Base-by-base conservation (phyloP, 1,284 basidiomycete species). In the Cryptococcus sp. region DNA sequence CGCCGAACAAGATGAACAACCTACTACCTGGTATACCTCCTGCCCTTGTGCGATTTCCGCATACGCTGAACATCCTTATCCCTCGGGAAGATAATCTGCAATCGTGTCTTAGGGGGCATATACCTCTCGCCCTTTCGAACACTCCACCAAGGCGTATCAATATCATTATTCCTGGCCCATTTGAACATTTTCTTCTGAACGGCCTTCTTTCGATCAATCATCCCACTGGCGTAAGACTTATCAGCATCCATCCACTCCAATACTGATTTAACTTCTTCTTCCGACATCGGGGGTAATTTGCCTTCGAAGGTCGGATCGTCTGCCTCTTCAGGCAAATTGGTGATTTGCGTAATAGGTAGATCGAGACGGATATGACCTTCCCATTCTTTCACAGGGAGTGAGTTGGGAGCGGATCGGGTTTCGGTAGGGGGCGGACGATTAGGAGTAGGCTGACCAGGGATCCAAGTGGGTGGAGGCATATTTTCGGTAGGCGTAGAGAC, bases 11-110 rank as follows among this genome's bases (percentile, higher is more conserved):
- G 49, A 18, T 2, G n/a, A 25, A n/a, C 36, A 13, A 46, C 88
- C 85, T 66, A 88, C 86, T 62, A 87, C 77, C 71, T 80, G 22
- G 79, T 78, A 25, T 80, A 78, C 62, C 80, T 82, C 71, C 79
- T 80, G 59, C 79, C 78, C 51, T 77, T 73, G 56, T 75, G 76
- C 55, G 67, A 76, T 69, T 66, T 76, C 67, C 63, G 69, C 40
- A 79, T 75, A 56, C 81, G 75, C 28, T 66, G 57, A 14, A 48
- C 32, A 9, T 61, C 61, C 57, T 74, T 75, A 47, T 74, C 70
- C 13, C 59, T 55, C 2, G 86, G 85, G 79, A 86, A 89, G 50
- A 82, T 70, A 25, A 90, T 80, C 57, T 83, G 80, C 67, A 91
- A 85, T 52, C 77, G 76, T 14, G 41, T 21, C 59, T 83, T 81